Base-by-base conservation (phyloP, 805 yeast species). In the Grigorovia yakushimaensis region DNA sequence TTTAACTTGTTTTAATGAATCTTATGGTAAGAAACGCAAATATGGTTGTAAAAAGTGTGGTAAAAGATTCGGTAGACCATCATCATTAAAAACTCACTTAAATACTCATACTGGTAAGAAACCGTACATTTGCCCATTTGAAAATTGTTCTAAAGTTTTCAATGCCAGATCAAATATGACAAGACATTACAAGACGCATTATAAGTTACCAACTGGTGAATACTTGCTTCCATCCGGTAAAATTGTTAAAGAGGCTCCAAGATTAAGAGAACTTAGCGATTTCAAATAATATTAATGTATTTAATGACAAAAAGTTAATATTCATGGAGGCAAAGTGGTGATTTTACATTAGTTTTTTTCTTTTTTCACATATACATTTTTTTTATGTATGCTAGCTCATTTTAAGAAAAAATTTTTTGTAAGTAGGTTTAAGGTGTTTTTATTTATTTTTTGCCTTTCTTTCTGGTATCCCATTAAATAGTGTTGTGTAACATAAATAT, bases 41-140 rank as follows among this genome's bases (percentile, higher is more conserved):
- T 54, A 71, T 51, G 78, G 73, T 54, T 88, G 96, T 59, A 69
- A 72, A n/a, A 78, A 70, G 54, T 88, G 96, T 66, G 81, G 78
- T 19, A 87, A 87, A 61, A 64, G 78, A 47, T 88, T 88, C 57
- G 82, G 93, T 0, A 93, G 88, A 60, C 89, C 95, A 39, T 95
- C 95, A 15, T 87, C 88, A 58, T 69, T 88, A 52, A 68, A 88
- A 42, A 87, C 95, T 0, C 96, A 88, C 67, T 67, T 77, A 59
- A 72, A 95, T 52, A 73, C 86, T 30, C 96, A 87, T 58, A 86
- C 95, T 1, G 96, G 96, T 21, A 91, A 87, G 56, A 84, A 84
- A 60, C 97, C 97, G n/a, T 88, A 78, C 59, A 70, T 72, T 30
- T 88, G 97, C 67, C 61, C 58, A n/a, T 49, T 50, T 24, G 77